These are phyloP conservation scores for Actinomortierella ambigua DNA, from an alignment of 371 early-diverging fungal genomes.

Conservation along the genomic window DNA sequence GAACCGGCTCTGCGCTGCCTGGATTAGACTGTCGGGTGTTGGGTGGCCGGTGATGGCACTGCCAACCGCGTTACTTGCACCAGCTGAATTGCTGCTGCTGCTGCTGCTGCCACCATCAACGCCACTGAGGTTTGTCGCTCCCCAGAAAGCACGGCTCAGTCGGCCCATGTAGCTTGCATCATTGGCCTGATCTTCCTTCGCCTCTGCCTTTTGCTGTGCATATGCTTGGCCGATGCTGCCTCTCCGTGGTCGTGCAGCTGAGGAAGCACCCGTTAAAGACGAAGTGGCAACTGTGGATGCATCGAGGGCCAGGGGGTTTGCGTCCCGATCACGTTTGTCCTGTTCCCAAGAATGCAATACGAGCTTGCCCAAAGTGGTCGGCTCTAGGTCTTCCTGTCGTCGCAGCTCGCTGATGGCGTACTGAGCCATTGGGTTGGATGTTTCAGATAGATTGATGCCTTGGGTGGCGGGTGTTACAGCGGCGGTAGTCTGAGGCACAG, in stretches of 20 bases:
- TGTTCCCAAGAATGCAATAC: too few relatives aligned
- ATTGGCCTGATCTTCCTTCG: too few relatives aligned
- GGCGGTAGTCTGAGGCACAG: neutral
- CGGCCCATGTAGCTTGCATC: too few relatives aligned
- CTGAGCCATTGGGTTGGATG: neutral
- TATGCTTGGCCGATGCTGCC: constrained; percentile 26
- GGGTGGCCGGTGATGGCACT: constrained; percentile 13
- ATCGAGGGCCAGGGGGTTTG: neutral
- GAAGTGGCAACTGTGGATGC: neutral
- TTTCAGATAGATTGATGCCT: too few relatives aligned
- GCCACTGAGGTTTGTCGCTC: constrained; percentile 14
- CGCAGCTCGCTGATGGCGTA: neutral
- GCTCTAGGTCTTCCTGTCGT: constrained; percentile 17
- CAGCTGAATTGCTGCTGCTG: neutral
- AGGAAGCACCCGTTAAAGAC: neutral
- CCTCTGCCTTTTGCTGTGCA: too few relatives aligned
- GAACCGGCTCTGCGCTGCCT: constrained; percentile 22
- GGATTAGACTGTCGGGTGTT: neutral
- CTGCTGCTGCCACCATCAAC: too few relatives aligned
- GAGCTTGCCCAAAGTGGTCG: too few relatives aligned
- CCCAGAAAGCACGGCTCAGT: constrained; percentile 5
- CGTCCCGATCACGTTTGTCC: neutral
- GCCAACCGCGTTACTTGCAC: constrained; percentile 3
- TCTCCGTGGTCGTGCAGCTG: constrained; percentile 10
- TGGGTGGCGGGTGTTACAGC: neutral